Evolutionary conservation across 2,329 filamentous ascomycete genomes (phyloP), one percentile per base, ranked within the genome.

Genomic region (Hymenoscyphus infarciens): DNA sequence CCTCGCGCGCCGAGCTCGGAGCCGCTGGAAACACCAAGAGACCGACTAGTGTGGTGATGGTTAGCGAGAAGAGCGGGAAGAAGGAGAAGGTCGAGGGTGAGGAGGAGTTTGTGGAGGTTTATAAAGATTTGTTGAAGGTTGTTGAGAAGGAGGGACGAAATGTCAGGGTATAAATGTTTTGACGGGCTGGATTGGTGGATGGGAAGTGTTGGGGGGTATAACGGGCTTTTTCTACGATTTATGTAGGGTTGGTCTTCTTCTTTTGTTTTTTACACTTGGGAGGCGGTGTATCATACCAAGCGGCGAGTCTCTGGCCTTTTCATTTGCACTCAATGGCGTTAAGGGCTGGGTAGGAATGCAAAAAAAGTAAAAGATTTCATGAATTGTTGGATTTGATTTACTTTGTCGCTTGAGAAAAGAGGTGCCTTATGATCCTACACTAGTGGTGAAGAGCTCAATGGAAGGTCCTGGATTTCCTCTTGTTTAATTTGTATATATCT

Each of bases 1-100:
- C 88, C 65, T 96, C 90, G 73, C 89, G 95, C 71, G 94, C 92
- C 65, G 94, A 98, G 81, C 87, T 99, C 63, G 95, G 95, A 74
- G 91, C 91, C 70, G 94, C 95, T 3, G 93, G 93, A 65, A 90
- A 89, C 77, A 99, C 95, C 57, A 99, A 98, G 87, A 84, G 95
- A 67, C 95, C 95, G 58, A 99, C 95, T 39, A 96, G 90, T 76
- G 95, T 99, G 61, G 92, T 97, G 71, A 96, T 99, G 92, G 86
- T 89, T 72, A 84, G 84, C 74, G 84, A 87, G 77, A 83, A 82
- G 77, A 74, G 76, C 53, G 70, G 73, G 38, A 74, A 74, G 67
- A 75, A 74, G 67, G 73, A 76, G 69, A 77, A 80, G 67, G 78
- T 75, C 56, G 75, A 76, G 61, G 82, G 80, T 38, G 81, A 77